Base-by-base conservation (phyloP, 371 early-diverging fungal species). In the Lichtheimia ornata region DNA sequence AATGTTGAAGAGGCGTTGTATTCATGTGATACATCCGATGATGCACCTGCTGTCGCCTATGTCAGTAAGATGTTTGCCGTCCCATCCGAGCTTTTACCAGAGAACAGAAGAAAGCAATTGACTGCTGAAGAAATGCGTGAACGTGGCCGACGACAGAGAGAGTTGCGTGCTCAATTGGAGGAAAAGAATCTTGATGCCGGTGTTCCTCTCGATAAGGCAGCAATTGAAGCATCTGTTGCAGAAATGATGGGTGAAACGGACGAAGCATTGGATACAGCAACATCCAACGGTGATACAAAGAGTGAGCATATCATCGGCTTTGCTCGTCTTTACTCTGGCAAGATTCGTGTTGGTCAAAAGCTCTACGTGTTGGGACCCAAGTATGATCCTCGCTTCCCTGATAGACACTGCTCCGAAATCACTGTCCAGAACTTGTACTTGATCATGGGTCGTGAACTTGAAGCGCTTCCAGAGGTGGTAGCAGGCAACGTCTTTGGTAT, bases 401-500 rank as follows among this genome's bases (percentile, higher is more conserved):
- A 81, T 15, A 61, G 76, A 24, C 85, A 90, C 57, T 82, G 87
- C 44, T 79, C 87, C 17, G 86, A 92, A 63, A 78, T 94, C 28
- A 86, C 74, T 0, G 88, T 97, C 18, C 73, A 90, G 58, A 84
- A 79, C 17, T 71, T 99, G 43, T 98, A 92, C 58, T 70, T 98
- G 74, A 85, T 97, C 69, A 98, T 99, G 98, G 98, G 99, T 7
- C 85, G 95, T 40, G 97, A 98, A 42, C 70, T 98, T 54, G 86
- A 91, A 59, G 82, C 79, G 2, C 65, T 98, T 61, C 77, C 86
- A 12, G 84, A 90, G 61, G 98, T 97, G 0, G 88, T 91, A 0
- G 97, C 98, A 2, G 99, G 99, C 14, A 95, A 94, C 66, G 91
- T 98, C 0, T 97, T 97, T 83, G 99, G 96, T 30, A 94, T 99